Evolutionary conservation across 495 filamentous ascomycete species (phyloP), one percentile per base, ranked within the genome.

Genomic region (Neurospora sp.): DNA sequence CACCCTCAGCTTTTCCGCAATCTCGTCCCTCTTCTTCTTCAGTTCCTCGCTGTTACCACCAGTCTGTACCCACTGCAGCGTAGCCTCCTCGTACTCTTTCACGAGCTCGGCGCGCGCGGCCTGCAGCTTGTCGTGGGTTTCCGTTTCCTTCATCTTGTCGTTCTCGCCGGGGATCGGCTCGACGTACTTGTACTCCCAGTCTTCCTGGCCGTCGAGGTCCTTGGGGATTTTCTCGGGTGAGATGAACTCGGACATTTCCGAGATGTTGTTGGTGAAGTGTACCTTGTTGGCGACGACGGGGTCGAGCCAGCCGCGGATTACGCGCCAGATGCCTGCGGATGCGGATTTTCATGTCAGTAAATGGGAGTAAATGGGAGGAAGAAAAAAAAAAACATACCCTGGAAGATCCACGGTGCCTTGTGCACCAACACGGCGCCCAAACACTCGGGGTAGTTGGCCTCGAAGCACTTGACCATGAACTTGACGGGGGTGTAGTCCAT

Each of bases 381-480:
- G n/a, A 20, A 20, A 8, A n/a, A 8, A n/a, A 35, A 35, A 35
- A 20, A 40, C 83, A n/a, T 75, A 92, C 92, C 90, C 83, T 96
- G 93, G 84, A 99, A 99, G 44, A 98, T 84, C 96, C 95, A 99
- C 5, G 96, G 96, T 0, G 96, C 90, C 81, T 97, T 97, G 84
- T 99, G 94, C 41, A 99, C 93, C n/a, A 98, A 90, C 8, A 98
- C 94, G 7, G 93, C 85, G 68, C 96, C 96, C 0, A 99, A 85
- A 70, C 87, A 92, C 79, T 98, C 96, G 37, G 96, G 96, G 79
- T 98, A 99, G 82, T 99, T 98, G 69, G 96, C 96, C 83, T 98
- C 96, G 79, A 99, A 99, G 82, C 94, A 97, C 83, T 97, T 97
- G 84, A 98, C 98, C 89, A 99, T 97, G 85, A 98, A 98, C 77